These are phyloP conservation scores for Crucibulum laeve DNA, from an alignment of 768 basidiomycete genomes.

Conservation along the genomic window DNA sequence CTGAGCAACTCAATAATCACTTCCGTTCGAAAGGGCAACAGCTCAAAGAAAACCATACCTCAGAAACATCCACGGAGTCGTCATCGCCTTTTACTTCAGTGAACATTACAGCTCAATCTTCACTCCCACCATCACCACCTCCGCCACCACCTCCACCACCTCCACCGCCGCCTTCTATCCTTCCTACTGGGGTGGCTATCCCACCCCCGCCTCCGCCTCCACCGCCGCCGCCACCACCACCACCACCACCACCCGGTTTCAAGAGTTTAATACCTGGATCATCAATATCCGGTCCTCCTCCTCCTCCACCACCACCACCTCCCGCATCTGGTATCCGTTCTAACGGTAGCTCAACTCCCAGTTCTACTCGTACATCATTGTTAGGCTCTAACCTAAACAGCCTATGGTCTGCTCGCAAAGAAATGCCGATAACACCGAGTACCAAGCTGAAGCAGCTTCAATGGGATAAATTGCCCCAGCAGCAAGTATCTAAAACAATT, in stretches of 20 bases:
- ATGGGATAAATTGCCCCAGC: slow-evolving; percentile 97
- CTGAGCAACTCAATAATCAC: slow-evolving; percentile 61
- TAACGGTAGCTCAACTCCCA: slow-evolving; percentile 28
- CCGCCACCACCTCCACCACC: slow-evolving; percentile 33
- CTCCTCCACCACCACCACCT: slow-evolving; percentile 36
- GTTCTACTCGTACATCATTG: slow-evolving; percentile 57
- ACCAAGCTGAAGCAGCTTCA: slow-evolving; percentile 97
- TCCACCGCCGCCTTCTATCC: slow-evolving; percentile 17
- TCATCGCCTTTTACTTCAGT: slow-evolving; percentile 14
- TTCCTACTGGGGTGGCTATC: slow-evolving; percentile 4
- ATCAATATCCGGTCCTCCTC: slow-evolving; percentile 15
- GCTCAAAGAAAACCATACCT: slow-evolving; percentile 7
- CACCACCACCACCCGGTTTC: slow-evolving; percentile 26
- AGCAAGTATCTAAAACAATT: slow-evolving; percentile 78
- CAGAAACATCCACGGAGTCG: slow-evolving; percentile 1
- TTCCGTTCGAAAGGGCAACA: slow-evolving; percentile 45
- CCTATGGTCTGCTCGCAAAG: slow-evolving; percentile 69
- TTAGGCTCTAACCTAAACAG: slow-evolving; percentile 55
- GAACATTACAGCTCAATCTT: slow-evolving; percentile 6
- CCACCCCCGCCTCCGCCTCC: slow-evolving; percentile 23
- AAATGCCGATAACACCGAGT: slow-evolving; percentile 77
- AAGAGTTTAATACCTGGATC: slow-evolving; percentile 10
- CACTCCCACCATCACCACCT: slow-evolving; percentile 29
- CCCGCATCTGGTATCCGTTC: slow-evolving; percentile 21
- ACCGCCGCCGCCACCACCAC: slow-evolving; percentile 30